These are phyloP conservation scores for Naegleria lovaniensis DNA, from an alignment of 208 protist genomes.

Conservation along the genomic window DNA sequence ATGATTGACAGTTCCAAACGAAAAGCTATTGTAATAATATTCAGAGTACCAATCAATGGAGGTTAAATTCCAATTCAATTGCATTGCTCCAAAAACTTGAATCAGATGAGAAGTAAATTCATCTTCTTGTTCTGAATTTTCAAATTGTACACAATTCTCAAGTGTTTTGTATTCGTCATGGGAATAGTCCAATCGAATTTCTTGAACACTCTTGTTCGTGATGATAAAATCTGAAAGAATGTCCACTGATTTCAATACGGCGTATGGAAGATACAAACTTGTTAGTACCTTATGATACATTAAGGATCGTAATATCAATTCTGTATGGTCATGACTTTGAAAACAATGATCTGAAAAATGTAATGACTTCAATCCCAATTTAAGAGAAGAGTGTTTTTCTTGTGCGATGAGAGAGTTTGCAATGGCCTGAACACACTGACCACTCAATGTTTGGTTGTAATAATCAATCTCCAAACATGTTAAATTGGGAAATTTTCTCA, in stretches of 20 bases:
- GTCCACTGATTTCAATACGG: background rate
- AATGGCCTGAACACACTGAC: too few species aligned
- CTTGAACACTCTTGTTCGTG: background rate
- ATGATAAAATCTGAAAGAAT: background rate
- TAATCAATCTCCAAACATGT: too few species aligned
- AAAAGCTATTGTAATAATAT: background rate
- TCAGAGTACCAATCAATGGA: background rate
- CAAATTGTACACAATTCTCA: background rate
- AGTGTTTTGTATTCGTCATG: background rate
- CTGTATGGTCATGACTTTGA: background rate
- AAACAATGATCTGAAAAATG: background rate
- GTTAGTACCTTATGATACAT: background rate
- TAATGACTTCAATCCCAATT: background rate
- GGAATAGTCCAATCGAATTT: background rate
- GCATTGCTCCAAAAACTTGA: background rate
- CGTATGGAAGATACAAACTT: background rate
- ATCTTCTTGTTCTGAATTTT: background rate
- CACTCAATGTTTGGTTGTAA: too few species aligned
- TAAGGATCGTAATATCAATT: background rate
- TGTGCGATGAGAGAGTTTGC: too few species aligned
- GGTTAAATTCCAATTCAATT: background rate
- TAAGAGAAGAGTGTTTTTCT: too few species aligned
- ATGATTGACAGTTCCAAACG: background rate
- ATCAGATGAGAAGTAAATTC: background rate
- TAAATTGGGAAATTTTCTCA: too few species aligned